Conservation (phyloP, 2,329 filamentous ascomycete genomes). For the Dactylellina leptospora region DNA sequence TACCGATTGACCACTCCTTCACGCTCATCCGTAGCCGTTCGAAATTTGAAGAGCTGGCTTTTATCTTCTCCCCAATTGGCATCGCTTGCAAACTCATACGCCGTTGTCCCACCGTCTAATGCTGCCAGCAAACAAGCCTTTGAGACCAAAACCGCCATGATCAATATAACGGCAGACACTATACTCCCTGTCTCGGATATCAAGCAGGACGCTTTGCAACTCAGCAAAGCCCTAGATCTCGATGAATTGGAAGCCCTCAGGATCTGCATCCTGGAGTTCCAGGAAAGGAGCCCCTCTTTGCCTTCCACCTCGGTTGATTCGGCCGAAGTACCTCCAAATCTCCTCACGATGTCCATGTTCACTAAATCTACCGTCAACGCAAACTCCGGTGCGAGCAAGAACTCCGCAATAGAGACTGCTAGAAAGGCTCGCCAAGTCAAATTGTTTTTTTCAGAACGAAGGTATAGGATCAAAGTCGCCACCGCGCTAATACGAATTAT, state of each 20-base stretch:
- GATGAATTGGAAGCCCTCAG: conserved; percentile 85
- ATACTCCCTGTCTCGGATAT: conserved; percentile 72
- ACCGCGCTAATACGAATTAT: conserved; percentile 29
- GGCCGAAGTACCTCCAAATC: conserved; percentile 63
- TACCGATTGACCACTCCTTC: conserved; percentile 65
- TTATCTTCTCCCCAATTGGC: conserved; percentile 73
- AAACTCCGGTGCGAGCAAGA: neutral
- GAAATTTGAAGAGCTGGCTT: conserved; percentile 73
- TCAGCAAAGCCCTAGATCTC: conserved; percentile 79
- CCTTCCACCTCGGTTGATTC: conserved; percentile 63
- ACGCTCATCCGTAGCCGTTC: conserved; percentile 60
- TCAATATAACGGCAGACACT: conserved; percentile 72
- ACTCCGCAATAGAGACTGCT: conserved; percentile 2
- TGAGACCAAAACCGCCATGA: conserved; percentile 84
- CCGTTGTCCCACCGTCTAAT: conserved; percentile 72
- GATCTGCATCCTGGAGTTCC: conserved; percentile 82
- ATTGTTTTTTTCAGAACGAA: conserved; percentile 37
- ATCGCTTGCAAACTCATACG: conserved; percentile 74
- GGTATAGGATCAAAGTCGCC: conserved; percentile 38
- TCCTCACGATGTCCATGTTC: conserved; percentile 37
- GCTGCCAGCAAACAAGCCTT: conserved; percentile 75
- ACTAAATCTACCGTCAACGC: conserved; percentile 38
- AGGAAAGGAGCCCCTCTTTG: conserved; percentile 73
- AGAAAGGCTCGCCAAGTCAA: conserved; percentile 22
- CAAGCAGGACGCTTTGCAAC: conserved; percentile 85